Conservation (phyloP, 352 stramenopile species). For the Phytophthora brassicae region DNA sequence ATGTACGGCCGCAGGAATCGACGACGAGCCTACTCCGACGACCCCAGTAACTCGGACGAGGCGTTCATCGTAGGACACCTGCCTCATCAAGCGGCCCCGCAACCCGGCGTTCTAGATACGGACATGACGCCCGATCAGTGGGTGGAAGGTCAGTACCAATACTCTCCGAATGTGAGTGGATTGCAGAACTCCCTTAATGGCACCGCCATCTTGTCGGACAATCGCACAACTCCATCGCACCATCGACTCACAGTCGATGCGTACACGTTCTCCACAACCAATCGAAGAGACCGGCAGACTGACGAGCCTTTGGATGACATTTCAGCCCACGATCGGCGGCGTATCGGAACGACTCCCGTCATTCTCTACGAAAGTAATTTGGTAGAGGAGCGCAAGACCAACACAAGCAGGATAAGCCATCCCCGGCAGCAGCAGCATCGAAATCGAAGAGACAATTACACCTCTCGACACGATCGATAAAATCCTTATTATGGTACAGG, state of each 20-base stretch:
- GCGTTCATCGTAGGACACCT: conserved; percentile 33
- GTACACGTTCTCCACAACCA: conserved; percentile 19
- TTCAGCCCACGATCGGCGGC: conserved; percentile 20
- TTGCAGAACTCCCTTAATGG: conserved; percentile 32
- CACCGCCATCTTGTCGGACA: conserved; percentile 44
- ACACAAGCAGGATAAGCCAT: conserved; percentile 19
- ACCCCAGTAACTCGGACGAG: conserved; percentile 20
- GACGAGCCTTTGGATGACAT: conserved; percentile 28
- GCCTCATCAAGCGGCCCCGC: conserved; percentile 23
- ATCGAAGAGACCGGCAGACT: conserved; percentile 12
- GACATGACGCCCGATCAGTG: conserved; percentile 36
- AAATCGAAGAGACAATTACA: conserved; percentile 21
- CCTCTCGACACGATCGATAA: conserved; percentile 25
- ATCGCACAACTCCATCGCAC: conserved; percentile 30
- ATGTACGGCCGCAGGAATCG: conserved; percentile 31
- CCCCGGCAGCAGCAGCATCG: conserved; percentile 11
- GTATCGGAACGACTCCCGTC: conserved; percentile 31
- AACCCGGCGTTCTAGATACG: conserved; percentile 33
- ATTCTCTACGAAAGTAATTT: conserved; percentile 35
- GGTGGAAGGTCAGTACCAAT: conserved; percentile 36
- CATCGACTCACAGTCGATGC: conserved; percentile 36
- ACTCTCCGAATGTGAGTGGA: conserved; percentile 35
- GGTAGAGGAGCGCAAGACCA: conserved; percentile 28
- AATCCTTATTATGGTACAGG: too few species aligned
- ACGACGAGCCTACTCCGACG: conserved; percentile 20